phyloP scores from a whole-genome alignment of 371 early-diverging fungal genomes.

The Umbelopsis sp. region DNA sequence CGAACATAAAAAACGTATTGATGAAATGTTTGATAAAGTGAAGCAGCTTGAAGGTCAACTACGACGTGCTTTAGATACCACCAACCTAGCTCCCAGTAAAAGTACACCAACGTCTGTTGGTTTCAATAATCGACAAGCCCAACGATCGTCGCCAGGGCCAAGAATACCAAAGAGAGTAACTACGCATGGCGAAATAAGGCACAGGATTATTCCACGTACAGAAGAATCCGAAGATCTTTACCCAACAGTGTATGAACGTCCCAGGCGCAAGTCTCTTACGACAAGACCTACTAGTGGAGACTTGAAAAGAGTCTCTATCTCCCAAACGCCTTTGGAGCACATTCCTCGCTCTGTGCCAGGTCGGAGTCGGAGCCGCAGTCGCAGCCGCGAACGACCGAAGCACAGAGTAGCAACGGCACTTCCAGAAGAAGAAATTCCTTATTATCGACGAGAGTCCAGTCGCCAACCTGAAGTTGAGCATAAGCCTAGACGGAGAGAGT shows the following conservation, averaged over 20 bases:
- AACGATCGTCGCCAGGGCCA: not conserved
- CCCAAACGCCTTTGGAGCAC: conserved; percentile 4
- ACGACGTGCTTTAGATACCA: conserved; percentile 4
- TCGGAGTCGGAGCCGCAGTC: conserved; percentile 16
- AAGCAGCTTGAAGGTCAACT: conserved; percentile 12
- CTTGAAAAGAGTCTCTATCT: conserved; percentile 6
- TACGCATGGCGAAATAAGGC: conserved; percentile 1
- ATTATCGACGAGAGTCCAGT: conserved; percentile 1
- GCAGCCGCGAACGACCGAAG: conserved; percentile 3
- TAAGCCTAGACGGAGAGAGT: not conserved
- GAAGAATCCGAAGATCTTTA: not conserved
- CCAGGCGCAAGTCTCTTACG: not conserved
- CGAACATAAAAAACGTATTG: conserved; percentile 13
- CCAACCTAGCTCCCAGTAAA: not conserved
- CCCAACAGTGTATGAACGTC: not conserved
- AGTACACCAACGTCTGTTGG: not conserved
- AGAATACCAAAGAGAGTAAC: not conserved
- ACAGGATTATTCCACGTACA: not conserved
- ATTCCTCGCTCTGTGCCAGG: not conserved
- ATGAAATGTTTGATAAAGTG: conserved; percentile 17
- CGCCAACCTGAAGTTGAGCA: not conserved
- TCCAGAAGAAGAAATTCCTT: conserved; percentile 3
- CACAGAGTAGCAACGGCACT: not conserved
- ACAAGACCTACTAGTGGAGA: conserved; percentile 6
- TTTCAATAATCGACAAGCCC: not conserved